phyloP scores from a whole-genome alignment of 257 asterid species.

The Craterostigma plantagineum region DNA sequence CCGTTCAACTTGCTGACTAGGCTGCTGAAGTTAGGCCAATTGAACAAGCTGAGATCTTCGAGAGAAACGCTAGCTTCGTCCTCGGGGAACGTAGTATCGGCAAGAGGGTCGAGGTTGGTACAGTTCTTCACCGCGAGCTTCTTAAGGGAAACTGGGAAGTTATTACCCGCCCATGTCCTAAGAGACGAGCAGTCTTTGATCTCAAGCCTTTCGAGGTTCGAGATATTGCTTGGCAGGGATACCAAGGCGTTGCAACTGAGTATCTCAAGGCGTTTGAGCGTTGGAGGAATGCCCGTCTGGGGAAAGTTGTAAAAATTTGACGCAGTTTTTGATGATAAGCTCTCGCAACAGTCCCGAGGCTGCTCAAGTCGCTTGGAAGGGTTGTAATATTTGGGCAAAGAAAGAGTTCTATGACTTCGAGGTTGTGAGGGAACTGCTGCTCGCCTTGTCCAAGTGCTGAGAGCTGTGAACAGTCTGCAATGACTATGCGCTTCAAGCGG shows the following conservation, averaged over 20 bases:
- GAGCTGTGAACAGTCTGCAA: conserved; percentile 19
- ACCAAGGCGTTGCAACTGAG: conserved; percentile 35
- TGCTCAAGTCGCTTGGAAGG: conserved; percentile 32
- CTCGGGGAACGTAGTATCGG: conserved; percentile 16
- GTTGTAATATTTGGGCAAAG: conserved; percentile 20
- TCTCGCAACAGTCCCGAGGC: conserved; percentile 23
- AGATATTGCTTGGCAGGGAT: conserved; percentile 31
- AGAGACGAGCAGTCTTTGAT: conserved; percentile 46
- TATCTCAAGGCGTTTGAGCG: conserved; percentile 48
- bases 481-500: conserved; percentile 32
- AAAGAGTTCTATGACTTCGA: conserved; percentile 47
- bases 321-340: conserved; percentile 38
- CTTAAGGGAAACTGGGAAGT: conserved; percentile 33
- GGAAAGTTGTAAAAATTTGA: conserved; percentile 24
- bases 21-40: conserved; percentile 29
- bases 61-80: conserved; percentile 17
- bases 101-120: conserved; percentile 27
- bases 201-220: conserved; percentile 40
- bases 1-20: conserved; percentile 19
- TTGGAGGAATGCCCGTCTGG: conserved; percentile 31
- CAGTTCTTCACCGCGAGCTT: conserved; percentile 38
- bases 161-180: conserved; percentile 23
- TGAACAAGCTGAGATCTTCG: conserved; percentile 34
- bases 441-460: conserved; percentile 33
- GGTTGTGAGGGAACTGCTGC: conserved; percentile 36